A percentile compares a stretch with the other conserved stretches of the same genome.
Evolutionary conservation across 345 rosid genomes (phyloP).

Genomic region (Excoecaria agallocha): DNA sequence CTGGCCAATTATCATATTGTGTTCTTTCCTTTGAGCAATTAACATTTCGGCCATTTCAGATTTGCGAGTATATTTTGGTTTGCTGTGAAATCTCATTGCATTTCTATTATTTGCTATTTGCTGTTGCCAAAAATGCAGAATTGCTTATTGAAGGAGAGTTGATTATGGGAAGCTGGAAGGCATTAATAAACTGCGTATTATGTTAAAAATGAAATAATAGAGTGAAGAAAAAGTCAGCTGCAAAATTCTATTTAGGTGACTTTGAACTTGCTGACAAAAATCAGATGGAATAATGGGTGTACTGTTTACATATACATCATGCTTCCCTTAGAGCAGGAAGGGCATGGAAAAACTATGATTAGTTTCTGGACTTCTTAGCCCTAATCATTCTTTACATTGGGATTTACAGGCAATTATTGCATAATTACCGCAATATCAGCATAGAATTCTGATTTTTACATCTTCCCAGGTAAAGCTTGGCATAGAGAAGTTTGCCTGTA

Average conservation of each 20-base stretch:
- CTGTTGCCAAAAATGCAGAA: conserved; percentile 5
- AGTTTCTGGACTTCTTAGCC: neutral
- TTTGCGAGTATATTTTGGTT: neutral
- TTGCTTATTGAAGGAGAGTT: conserved; percentile 8
- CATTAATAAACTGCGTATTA: conserved; percentile 7
- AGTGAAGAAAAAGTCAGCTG: neutral
- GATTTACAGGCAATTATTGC: neutral
- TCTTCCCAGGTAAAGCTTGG: neutral
- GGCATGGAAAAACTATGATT: neutral
- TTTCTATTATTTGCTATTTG: neutral
- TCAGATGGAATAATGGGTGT: conserved; percentile 1
- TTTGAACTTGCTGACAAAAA: neutral
- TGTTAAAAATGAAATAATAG: conserved; percentile 8
- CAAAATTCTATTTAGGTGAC: neutral
- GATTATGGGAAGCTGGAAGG: conserved; percentile 8
- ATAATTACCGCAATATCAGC: neutral
- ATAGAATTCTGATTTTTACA: neutral
- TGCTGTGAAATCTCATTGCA: neutral
- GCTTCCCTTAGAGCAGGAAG: conserved; percentile 12
- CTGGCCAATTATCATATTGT: too few species aligned
- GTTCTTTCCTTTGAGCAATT: neutral
- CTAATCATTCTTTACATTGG: neutral
- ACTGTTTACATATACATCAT: neutral
- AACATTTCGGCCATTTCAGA: neutral
- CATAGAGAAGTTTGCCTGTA: too few species aligned